Base-by-base conservation (phyloP, 257 asterid species). In the Henckelia pumila region DNA sequence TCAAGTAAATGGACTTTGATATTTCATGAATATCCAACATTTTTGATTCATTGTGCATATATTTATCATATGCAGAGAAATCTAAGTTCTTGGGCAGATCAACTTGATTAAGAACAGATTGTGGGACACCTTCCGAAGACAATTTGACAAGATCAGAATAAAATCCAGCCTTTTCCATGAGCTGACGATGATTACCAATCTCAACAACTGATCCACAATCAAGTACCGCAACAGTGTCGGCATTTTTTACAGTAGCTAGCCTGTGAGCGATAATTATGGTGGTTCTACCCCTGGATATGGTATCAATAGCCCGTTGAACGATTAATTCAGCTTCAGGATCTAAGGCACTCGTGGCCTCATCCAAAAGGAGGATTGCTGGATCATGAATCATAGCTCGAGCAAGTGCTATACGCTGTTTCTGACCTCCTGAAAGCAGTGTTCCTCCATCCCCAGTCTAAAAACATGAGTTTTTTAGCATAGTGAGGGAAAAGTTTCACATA, bases 321-420 rank as follows among this genome's bases (percentile, higher is more conserved):
- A 77, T 63, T 3, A 76, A 66, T 70, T 89, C 95, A 5, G 97
- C 83, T 53, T 85, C 87, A 0, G 91, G 83, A 64, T 89, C 97
- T 14, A 89, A 71, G 30, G 97, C 97, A 72, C 97, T 89, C 26
- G 97, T 89, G 14, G 97, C 94, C 84, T 89, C 97, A 44, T 89
- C 97, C 71, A 88, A 61, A 6, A 89, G 91, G 35, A 89, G 95
- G 56, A 85, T 78, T 61, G 32, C 80, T 0, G 97, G 97, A 50
- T 85, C 91, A 66, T 89, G 82, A 68, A 88, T 79, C 82, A 89
- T 88, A 1, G 97, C 97, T 62, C 97, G 86, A 61, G 97, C 97
- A 17, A 89, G 78, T 6, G 97, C 94, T 59, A 89, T 82, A 11
- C 97, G 83, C 70, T 89, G 97, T 52, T 89, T 89, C 74, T 89